phyloP scores from a whole-genome alignment of 345 rosid genomes.

The Populus deltoides region DNA sequence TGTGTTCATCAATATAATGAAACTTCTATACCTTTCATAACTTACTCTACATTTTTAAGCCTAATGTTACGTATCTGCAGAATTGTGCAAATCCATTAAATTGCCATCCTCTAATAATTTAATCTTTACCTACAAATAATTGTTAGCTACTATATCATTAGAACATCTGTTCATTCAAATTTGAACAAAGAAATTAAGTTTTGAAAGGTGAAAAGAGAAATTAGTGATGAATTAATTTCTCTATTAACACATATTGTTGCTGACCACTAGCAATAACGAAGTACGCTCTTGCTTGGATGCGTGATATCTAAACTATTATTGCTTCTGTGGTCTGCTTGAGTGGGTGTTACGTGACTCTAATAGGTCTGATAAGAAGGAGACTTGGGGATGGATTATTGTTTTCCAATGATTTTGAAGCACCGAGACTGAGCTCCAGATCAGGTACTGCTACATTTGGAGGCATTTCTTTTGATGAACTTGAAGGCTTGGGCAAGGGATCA shows the following conservation, averaged over 20 bases:
- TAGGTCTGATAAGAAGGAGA: conserved; percentile 32
- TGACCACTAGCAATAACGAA: not conserved
- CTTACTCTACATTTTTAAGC: too few relatives aligned
- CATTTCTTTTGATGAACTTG: conserved; percentile 13
- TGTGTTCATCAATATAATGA: too few relatives aligned
- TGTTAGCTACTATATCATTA: too few relatives aligned
- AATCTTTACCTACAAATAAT: too few relatives aligned
- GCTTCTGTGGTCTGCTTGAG: too few relatives aligned
- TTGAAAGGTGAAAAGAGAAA: not conserved
- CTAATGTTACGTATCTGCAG: too few relatives aligned
- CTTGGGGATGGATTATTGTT: conserved; percentile 23
- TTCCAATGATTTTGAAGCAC: conserved; percentile 37
- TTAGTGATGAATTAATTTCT: not conserved
- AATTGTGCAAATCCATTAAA: too few relatives aligned
- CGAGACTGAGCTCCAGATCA: conserved; percentile 54
- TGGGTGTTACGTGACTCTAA: conserved; percentile 35
- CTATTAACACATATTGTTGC: not conserved
- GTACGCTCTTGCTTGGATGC: not conserved
- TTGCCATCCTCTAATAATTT: too few relatives aligned
- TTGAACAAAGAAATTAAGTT: not conserved
- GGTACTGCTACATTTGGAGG: conserved; percentile 13
- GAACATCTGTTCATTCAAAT: too few relatives aligned
- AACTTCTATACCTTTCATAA: too few relatives aligned
- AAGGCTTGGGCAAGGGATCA: conserved; percentile 13
- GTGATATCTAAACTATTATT: not conserved